Evolutionary conservation across 2,329 filamentous ascomycete species (phyloP), one percentile per base, ranked within the genome.

Genomic region (Westerdykella sp.): DNA sequence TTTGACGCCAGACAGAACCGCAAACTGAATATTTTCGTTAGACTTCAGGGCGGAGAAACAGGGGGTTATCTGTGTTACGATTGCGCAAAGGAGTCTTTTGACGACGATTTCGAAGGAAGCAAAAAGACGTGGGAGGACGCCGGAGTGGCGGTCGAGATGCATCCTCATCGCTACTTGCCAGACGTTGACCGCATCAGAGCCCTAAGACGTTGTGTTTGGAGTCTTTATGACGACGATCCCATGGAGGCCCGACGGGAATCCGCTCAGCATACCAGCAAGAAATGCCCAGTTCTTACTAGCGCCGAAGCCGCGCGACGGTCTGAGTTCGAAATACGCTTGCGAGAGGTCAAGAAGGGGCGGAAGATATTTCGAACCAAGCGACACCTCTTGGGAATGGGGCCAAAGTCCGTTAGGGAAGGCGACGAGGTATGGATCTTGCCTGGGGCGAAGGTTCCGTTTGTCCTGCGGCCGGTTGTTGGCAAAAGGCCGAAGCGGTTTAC

Each of bases 361-460:
- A 35, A 2, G 9, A 35, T 15, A 11, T 35, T 35, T 21, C 34
- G 34, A 35, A 35, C 34, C 14, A 9, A 35, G 16, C 16, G 14
- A 15, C 4, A 35, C 16, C 34, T 35, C 7, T 21, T 35, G 14
- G 34, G 34, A 6, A 35, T 35, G 34, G 34, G 34, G 5, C 21
- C 18, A n/a, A 31, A 28, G 14, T 28, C 25, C 25, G 25, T 28
- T 12, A 4, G 7, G 9, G 25, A 10, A 28, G 50, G 51, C 13
- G 53, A 59, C 21, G 51, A 57, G 39, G 37, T 57, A 1, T 58
- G 55, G 52, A 46, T 55, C 18, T 37, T 59, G 6, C 45, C 54
- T 39, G 41, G 51, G 28, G 51, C 43, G 1, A 42, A 37, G 12
- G 47, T 54, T 12, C 53, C 53, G 1, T 53, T 55, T 31, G 45